Evolutionary conservation across 495 filamentous ascomycete species (phyloP), one percentile per base, ranked within the genome.

Genomic region (Aspergillus conjunctus): DNA sequence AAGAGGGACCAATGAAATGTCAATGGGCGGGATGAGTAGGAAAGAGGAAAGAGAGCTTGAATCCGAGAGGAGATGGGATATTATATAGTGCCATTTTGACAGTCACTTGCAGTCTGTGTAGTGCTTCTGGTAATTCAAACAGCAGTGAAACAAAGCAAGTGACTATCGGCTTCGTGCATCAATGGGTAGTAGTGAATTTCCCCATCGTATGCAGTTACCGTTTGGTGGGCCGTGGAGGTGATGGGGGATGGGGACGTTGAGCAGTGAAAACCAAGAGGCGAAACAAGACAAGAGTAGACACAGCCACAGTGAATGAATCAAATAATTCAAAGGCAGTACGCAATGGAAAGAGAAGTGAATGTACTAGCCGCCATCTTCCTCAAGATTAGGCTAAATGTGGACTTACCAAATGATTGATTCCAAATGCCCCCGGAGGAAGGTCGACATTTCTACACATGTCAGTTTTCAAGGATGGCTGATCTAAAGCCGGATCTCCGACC

Each of bases 381-480:
- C 3, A 50, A 54, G 7, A 12, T 46, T 31, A 12, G 51, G 62
- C 33, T 26, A 21, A 60, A 57, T 39, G 22, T 21, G n/a, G 43
- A 68, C 69, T 66, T 62, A 72, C 71, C 59, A 66, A 15, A 22
- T 69, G 59, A 34, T 70, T 63, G 7, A 73, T 46, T 0, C 52
- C 49, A 48, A 62, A 74, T 30, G 69, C 69, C 7, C 58, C 63
- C 22, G 61, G 14, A 7, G 71, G 71, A 39, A 74, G 51, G 34
- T 74, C 71, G 8, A 74, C 51, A 44, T 74, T 71, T 18, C 56
- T 56, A 20, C 65, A 71, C 54, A 65, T 67, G 48, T 70, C 68
- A 0, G 70, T 73, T 14, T 26, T 41, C 12, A 68, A 45, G 6
- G 39, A 54, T 8, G 63, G 68, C 14, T 21, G 31, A 11, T 71